These are phyloP conservation scores for Blakeslea trispora DNA, from an alignment of 371 early-diverging fungal genomes.

Conservation along the genomic window DNA sequence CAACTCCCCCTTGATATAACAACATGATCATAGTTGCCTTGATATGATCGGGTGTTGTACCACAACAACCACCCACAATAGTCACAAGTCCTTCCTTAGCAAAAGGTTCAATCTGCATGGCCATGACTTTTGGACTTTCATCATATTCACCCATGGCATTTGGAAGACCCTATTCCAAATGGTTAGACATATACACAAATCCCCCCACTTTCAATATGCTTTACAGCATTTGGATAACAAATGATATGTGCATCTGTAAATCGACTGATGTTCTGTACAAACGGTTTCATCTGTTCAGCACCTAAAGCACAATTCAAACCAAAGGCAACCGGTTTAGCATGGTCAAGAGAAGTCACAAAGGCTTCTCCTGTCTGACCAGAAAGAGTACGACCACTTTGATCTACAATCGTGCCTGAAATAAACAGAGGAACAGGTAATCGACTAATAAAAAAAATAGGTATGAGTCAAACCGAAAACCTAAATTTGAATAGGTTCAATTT, in stretches of 20 bases:
- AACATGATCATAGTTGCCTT: too few relatives aligned
- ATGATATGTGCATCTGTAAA: slow-evolving; percentile 81
- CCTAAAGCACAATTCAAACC: slow-evolving; percentile 96
- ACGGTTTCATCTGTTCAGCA: slow-evolving; percentile 94
- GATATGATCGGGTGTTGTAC: slow-evolving; percentile 93
- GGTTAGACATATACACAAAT: background rate
- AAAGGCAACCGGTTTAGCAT: slow-evolving; percentile 84
- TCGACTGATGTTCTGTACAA: slow-evolving; percentile 85
- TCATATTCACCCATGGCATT: slow-evolving; percentile 91
- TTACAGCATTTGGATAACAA: slow-evolving; percentile 93
- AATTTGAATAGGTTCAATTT: too few relatives aligned
- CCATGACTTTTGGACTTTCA: slow-evolving; percentile 86
- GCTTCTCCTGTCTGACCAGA: slow-evolving; percentile 97
- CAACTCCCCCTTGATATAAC: too few relatives aligned
- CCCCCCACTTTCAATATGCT: too few relatives aligned
- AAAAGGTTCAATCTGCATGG: slow-evolving; percentile 78
- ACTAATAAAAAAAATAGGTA: slow-evolving; percentile 20
- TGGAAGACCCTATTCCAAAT: slow-evolving; percentile 64
- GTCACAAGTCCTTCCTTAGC: slow-evolving; percentile 89
- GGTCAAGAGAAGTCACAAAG: slow-evolving; percentile 81
- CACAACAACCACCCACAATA: slow-evolving; percentile 96
- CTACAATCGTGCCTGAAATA: slow-evolving; percentile 97
- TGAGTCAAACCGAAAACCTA: too few relatives aligned
- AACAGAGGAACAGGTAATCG: slow-evolving; percentile 82
- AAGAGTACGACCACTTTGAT: slow-evolving; percentile 92